Evolutionary conservation across 2,329 filamentous ascomycete genomes (phyloP).

Genomic region (Coniochaeta sp.): DNA sequence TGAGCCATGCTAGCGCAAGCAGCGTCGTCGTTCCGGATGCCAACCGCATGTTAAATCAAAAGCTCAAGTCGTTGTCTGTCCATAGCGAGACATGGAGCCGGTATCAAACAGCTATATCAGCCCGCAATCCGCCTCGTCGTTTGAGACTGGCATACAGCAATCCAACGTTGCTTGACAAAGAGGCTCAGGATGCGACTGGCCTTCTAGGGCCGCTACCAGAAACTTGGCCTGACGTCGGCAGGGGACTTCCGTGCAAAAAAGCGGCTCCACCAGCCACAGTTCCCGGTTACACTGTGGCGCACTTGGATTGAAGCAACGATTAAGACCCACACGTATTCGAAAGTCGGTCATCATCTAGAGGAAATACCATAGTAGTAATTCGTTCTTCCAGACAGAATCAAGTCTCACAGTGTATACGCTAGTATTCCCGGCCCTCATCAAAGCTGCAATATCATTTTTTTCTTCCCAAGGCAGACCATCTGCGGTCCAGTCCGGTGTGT

Average conservation of each 20-base stretch:
- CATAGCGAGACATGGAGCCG: conserved; percentile 1
- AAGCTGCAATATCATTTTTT: too few species aligned
- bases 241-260: not conserved
- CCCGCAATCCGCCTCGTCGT: not conserved
- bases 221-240: not conserved
- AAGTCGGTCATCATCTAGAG: too few species aligned
- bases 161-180: not conserved
- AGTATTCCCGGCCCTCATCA: too few species aligned
- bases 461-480: not conserved
- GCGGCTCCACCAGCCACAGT: not conserved
- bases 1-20: conserved; percentile 1
- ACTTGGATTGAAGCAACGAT: not conserved
- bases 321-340: too few species aligned
- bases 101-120: not conserved
- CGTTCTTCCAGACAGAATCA: too few species aligned
- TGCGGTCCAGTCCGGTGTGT: not conserved
- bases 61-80: not conserved
- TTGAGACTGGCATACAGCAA: not conserved
- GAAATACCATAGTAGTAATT: too few species aligned
- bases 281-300: not conserved
- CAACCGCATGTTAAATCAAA: not conserved
- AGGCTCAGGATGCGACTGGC: not conserved
- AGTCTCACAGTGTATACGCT: too few species aligned
- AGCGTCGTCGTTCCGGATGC: not conserved
- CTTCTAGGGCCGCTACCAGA: not conserved